Evolutionary conservation across 768 basidiomycete genomes (phyloP).

Genomic region (Boletus fagicola): DNA sequence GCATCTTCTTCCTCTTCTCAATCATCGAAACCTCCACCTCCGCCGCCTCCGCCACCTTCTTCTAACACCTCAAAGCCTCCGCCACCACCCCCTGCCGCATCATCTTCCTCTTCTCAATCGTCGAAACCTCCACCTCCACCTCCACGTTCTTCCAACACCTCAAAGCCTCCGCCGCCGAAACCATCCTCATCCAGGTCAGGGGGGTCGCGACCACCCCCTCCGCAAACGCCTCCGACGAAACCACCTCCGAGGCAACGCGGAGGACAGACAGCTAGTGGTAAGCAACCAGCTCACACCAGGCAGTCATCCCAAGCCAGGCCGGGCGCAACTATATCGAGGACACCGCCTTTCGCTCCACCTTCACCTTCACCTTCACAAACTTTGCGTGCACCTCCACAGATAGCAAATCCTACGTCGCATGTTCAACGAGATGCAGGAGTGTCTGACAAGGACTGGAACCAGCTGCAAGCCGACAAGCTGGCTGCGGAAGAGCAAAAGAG

Average conservation of each 20-base stretch:
- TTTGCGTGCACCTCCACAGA: not conserved
- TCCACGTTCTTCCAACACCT: not conserved
- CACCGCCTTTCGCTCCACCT: not conserved
- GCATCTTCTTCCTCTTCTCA: slow-evolving; percentile 19
- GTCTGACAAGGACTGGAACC: slow-evolving; percentile 48
- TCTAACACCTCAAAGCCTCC: not conserved
- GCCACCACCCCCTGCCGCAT: slow-evolving; percentile 20
- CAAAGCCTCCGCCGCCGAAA: not conserved
- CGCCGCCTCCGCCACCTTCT: not conserved
- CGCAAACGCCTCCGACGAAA: slow-evolving; percentile 13
- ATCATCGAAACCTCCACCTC: slow-evolving; percentile 2
- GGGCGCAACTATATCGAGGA: not conserved
- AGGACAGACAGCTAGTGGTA: not conserved
- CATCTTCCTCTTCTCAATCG: slow-evolving; percentile 19
- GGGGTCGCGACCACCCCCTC: slow-evolving; percentile 6
- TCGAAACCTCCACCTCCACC: not conserved
- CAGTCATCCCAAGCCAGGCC: slow-evolving; percentile 1
- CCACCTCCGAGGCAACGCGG: slow-evolving; percentile 2
- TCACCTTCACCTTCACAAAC: slow-evolving; percentile 6
- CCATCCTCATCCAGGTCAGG: slow-evolving; percentile 5
- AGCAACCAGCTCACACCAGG: slow-evolving; percentile 1
- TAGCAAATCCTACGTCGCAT: not conserved
- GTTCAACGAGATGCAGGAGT: slow-evolving; percentile 50
- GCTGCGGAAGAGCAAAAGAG: slow-evolving; percentile 23
- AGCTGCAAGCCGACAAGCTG: slow-evolving; percentile 42